Conservation (phyloP, 1,139 yeast genomes). For the Debaryomyces sp. region DNA sequence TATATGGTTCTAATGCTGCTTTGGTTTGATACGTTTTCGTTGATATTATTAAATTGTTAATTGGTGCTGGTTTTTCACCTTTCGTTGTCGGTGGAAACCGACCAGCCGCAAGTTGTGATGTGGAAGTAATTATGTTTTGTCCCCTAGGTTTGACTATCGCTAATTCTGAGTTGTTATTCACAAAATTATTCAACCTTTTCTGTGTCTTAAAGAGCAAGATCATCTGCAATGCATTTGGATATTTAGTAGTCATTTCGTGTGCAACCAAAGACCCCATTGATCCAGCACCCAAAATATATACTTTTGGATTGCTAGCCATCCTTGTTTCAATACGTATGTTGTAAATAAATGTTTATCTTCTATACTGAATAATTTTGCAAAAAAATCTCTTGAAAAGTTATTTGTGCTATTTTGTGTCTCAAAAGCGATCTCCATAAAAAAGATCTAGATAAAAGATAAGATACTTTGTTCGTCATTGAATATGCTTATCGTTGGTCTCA, state of each 20-base stretch:
- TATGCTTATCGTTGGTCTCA: conserved; percentile 89
- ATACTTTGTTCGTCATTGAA: background rate
- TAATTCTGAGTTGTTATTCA: conserved; percentile 12
- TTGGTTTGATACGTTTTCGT: conserved; percentile 65
- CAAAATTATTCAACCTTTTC: conserved; percentile 40
- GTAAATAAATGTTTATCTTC: background rate
- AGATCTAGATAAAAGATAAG: background rate
- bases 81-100: conserved; percentile 9
- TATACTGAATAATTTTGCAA: background rate
- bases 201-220: conserved; percentile 46
- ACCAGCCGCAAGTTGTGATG: conserved; percentile 13
- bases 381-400: background rate
- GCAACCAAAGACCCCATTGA: conserved; percentile 45
- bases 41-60: conserved; percentile 58
- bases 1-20: conserved; percentile 48
- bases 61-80: conserved; percentile 23
- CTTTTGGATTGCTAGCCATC: conserved; percentile 20
- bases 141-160: conserved; percentile 24
- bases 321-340: background rate
- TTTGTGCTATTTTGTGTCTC: conserved; percentile 4
- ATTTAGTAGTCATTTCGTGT: conserved; percentile 38
- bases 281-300: conserved; percentile 47
- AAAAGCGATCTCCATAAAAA: background rate
- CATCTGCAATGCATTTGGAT: conserved; percentile 24
- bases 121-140: conserved; percentile 18